Conservation (phyloP, 306 rosid genomes). For the Vigna trinervia region DNA sequence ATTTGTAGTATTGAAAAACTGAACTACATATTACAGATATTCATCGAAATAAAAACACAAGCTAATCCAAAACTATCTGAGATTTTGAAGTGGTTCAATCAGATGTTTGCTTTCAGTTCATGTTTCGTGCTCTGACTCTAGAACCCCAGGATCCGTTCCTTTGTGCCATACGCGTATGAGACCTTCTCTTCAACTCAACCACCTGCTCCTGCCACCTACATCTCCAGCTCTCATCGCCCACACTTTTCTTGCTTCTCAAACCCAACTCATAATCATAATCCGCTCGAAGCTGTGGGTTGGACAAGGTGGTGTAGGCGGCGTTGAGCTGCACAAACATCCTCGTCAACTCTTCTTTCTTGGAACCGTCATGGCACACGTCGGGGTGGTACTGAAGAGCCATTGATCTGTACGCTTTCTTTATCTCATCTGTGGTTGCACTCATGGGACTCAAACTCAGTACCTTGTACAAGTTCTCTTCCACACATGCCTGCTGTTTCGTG, state of each 20-base stretch:
- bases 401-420: slow-evolving; percentile 66
- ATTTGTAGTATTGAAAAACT: neutral
- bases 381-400: slow-evolving; percentile 75
- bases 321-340: slow-evolving; percentile 63
- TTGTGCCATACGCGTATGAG: slow-evolving; percentile 37
- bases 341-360: slow-evolving; percentile 57
- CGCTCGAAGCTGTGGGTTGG: slow-evolving; percentile 55
- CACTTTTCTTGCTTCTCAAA: slow-evolving; percentile 6
- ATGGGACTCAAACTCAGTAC: slow-evolving; percentile 51
- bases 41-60: neutral
- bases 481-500: neutral
- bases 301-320: slow-evolving; percentile 61
- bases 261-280: slow-evolving; percentile 60
- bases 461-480: slow-evolving; percentile 49
- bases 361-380: slow-evolving; percentile 57
- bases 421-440: slow-evolving; percentile 57
- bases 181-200: slow-evolving; percentile 58
- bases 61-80: too few species aligned
- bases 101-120: too few species aligned
- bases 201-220: slow-evolving; percentile 59
- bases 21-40: neutral
- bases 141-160: slow-evolving; percentile 53
- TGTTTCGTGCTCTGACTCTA: slow-evolving; percentile 47
- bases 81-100: too few species aligned
- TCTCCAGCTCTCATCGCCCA: slow-evolving; percentile 32